Evolutionary conservation across 2,329 filamentous ascomycete genomes (phyloP).

Genomic region (Botrytis squamosa): DNA sequence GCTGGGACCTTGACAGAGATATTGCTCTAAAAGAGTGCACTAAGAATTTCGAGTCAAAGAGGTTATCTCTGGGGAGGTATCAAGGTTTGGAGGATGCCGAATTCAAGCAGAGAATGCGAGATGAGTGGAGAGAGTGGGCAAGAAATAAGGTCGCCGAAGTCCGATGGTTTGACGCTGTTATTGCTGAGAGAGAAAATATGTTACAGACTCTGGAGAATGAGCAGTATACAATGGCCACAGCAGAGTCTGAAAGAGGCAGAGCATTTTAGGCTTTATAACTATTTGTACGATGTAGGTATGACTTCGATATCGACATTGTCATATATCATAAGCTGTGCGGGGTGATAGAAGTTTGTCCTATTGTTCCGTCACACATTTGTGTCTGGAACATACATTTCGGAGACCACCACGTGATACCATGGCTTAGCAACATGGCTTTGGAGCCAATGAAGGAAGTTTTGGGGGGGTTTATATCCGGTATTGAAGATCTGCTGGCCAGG

Average conservation of each 20-base stretch:
- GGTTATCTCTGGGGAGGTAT: not conserved
- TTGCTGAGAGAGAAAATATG: not conserved
- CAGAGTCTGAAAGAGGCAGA: not conserved
- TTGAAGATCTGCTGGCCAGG: not conserved
- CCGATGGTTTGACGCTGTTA: slow-evolving; percentile 3
- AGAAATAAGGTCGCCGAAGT: slow-evolving; percentile 2
- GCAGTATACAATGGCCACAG: not conserved
- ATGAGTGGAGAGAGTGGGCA: not conserved
- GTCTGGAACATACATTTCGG: not conserved
- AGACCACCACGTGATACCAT: slow-evolving; percentile 1
- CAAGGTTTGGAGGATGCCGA: not conserved
- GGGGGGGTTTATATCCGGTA: not conserved
- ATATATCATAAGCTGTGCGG: not conserved
- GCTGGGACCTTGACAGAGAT: not conserved
- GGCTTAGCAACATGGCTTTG: not conserved
- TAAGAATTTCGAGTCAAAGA: not conserved
- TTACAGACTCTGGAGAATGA: not conserved
- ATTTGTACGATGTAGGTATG: not conserved
- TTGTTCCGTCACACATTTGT: slow-evolving; percentile 2
- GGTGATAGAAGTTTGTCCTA: not conserved
- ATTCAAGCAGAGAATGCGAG: too few species aligned
- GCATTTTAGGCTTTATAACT: not conserved
- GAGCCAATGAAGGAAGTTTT: not conserved
- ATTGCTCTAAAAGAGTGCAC: not conserved
- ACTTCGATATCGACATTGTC: not conserved